Percentiles rank a stretch among this genome's conserved stretches.
phyloP scores from a whole-genome alignment of 1,284 basidiomycete genomes.

The Grifola frondosa region DNA sequence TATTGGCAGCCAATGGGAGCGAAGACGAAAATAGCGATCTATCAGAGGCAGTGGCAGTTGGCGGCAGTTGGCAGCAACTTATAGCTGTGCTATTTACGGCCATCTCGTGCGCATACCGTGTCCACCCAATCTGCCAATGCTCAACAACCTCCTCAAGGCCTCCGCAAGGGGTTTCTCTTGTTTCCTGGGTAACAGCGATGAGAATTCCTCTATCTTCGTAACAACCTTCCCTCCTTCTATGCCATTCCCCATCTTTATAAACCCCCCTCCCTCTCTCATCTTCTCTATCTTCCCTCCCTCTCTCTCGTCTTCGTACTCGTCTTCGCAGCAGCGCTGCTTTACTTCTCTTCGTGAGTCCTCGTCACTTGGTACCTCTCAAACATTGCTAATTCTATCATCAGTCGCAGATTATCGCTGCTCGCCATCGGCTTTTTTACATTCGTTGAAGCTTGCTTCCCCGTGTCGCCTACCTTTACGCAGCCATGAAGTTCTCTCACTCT shows the following conservation, averaged over 20 bases:
- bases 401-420: slow-evolving; percentile 34
- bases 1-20: no score
- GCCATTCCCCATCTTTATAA: slow-evolving; percentile 16
- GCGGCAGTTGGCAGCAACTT: no score
- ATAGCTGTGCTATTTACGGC: no score
- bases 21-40: no score
- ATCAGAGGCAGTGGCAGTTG: no score
- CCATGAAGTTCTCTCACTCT: slow-evolving; percentile 52
- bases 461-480: slow-evolving; percentile 26
- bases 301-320: slow-evolving; percentile 18
- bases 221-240: slow-evolving; percentile 2
- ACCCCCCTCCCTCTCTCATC: slow-evolving; percentile 14
- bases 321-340: slow-evolving; percentile 41
- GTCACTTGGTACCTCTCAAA: background rate
- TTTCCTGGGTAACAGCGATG: background rate
- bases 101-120: no score
- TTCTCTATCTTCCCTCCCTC: slow-evolving; percentile 20
- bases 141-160: no score
- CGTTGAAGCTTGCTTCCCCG: slow-evolving; percentile 38
- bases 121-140: no score
- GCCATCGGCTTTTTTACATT: slow-evolving; percentile 38
- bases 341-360: slow-evolving; percentile 29
- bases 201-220: background rate
- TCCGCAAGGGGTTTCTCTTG: no score
- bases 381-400: slow-evolving; percentile 4